phyloP scores from a whole-genome alignment of 257 asterid species.

The Nicotiana sylvestris region DNA sequence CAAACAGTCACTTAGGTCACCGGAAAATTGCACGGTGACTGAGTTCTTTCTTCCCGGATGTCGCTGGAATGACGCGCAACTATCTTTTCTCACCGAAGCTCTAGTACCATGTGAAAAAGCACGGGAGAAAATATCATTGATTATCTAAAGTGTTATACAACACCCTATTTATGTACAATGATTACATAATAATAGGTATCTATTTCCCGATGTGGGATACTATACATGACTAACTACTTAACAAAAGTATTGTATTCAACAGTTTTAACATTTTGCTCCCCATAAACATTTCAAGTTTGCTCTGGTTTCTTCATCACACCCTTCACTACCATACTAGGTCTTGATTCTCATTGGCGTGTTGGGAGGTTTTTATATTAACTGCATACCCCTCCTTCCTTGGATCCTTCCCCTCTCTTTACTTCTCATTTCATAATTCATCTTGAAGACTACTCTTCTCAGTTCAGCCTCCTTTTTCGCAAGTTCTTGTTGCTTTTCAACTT shows the following conservation, averaged over 20 bases:
- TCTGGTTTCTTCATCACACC: neutral
- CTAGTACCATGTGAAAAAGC: no score
- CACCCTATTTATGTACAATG: no score
- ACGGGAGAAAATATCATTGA: no score
- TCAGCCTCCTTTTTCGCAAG: neutral
- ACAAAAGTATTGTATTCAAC: neutral
- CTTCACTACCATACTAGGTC: neutral
- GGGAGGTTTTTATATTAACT: neutral
- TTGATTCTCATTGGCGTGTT: neutral
- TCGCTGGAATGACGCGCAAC: no score
- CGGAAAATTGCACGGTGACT: no score
- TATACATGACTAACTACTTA: no score
- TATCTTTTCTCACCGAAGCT: no score
- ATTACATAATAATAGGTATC: no score
- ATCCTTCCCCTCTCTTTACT: neutral
- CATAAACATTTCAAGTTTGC: neutral
- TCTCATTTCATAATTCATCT: neutral
- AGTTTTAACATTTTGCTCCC: neutral
- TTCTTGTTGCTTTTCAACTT: neutral
- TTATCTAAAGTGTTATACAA: no score
- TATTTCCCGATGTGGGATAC: no score
- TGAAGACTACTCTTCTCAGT: neutral
- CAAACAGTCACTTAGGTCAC: no score
- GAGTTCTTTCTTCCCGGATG: no score
- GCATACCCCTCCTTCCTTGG: neutral